Evolutionary conservation across 768 basidiomycete species (phyloP), one percentile per base, ranked within the genome.

Genomic region (Paxillus rubicundulus): DNA sequence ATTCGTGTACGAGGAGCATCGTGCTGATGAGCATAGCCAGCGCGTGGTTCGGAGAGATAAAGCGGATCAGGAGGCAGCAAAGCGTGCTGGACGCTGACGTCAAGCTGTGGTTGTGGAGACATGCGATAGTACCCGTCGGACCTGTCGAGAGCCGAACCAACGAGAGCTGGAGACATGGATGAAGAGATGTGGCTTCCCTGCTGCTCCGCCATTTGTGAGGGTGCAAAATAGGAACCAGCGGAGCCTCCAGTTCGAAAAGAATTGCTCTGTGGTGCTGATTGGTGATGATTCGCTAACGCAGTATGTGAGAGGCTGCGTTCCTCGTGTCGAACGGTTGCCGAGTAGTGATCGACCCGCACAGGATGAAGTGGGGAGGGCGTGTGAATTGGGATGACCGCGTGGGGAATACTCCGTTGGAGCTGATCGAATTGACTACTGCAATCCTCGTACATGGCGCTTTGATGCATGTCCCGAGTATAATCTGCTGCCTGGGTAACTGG

Each of bases 301-400:
- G 59, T 45, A 52, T 66, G 65, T 32, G 65, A 59, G 51, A 63
- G 61, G 65, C 49, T 52, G 43, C 58, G 34, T 50, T 58, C 66
- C 66, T 66, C 65, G 64, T 67, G 66, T 68, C 51, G 17, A 51
- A 61, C 40, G 54, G 69, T 50, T 50, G 63, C 28, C 50, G 65
- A 48, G 54, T 70, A 67, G 60, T 69, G 69, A 67, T 70, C 69
- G 57, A 63, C 69, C 46, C 66, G 64, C 52, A 68, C 66, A 68
- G 63, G 66, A 70, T 53, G 68, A 63, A 27, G 55, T 55, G 68
- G 61, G 47, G 50, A 34, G 43, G 65, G 44, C 27, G 53, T 39
- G 28, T 64, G 65, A 55, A 47, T 50, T 51, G 65, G 53, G 32
- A 68, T 56, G 57, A 62, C 53, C 9, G 65, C 60, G 60, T 59